Evolutionary conservation across 345 rosid species (phyloP).

Genomic region (Populus alba): DNA sequence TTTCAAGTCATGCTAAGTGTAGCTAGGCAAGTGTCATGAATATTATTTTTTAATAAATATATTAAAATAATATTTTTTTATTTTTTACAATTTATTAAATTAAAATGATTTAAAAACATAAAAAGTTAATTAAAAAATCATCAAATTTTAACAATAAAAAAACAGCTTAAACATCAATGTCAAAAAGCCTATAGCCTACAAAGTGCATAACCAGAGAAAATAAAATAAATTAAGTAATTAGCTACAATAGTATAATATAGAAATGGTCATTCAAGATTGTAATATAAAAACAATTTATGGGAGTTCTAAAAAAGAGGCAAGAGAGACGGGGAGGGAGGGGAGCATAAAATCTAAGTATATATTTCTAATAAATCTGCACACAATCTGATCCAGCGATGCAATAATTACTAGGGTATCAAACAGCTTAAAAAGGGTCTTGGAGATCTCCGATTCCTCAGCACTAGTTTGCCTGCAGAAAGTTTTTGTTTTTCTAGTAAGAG

Average conservation of each 20-base stretch:
- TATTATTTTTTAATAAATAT: too few species aligned
- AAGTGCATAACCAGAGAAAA: constrained; percentile 12
- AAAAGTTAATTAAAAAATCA: too few species aligned
- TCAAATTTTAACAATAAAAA: too few species aligned
- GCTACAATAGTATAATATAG: too few species aligned
- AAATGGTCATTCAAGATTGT: background rate
- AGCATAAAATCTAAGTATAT: constrained; percentile 69
- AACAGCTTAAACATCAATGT: too few species aligned
- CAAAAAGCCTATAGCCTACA: constrained; percentile 14
- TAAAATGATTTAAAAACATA: too few species aligned
- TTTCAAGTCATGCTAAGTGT: constrained; percentile 27
- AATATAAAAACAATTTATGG: constrained; percentile 16
- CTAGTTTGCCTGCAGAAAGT: background rate
- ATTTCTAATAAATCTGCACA: constrained; percentile 58
- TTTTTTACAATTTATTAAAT: too few species aligned
- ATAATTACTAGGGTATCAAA: constrained; percentile 47
- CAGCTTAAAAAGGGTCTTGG: constrained; percentile 39
- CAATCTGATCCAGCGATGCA: constrained; percentile 97
- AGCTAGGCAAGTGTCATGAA: too few species aligned
- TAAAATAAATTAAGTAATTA: too few species aligned
- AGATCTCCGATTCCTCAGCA: constrained; percentile 51
- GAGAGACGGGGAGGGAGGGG: constrained; percentile 18
- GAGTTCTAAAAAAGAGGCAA: constrained; percentile 17
- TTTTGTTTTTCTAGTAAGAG: constrained; percentile 12
- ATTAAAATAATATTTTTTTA: too few species aligned